Base-by-base conservation (phyloP, 768 basidiomycete species). In the Mycena floridula region DNA sequence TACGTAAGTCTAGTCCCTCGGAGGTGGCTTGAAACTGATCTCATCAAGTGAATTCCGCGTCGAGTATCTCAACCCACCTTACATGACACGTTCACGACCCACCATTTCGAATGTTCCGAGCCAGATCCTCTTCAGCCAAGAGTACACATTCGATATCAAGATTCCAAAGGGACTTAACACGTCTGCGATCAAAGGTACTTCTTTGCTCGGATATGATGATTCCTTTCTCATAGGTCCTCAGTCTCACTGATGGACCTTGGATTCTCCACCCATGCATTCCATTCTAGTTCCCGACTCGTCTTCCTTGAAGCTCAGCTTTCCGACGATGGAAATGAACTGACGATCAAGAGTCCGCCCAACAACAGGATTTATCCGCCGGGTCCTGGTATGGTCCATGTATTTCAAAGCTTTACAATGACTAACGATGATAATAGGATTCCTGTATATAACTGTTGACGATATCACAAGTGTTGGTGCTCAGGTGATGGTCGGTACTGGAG, bases 241-340 rank as follows among this genome's bases (percentile, higher is more conserved):
- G 50, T 48, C 15, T 30, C 50, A 9, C 32, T 51, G 24, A 59
- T 61, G 56, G 59, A 61, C 42, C 55, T 61, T 26, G 59, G 59
- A 21, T 61, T 58, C 48, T 53, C 56, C 18, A 52, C 51, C 32
- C 60, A 61, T 47, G 47, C 42, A 13, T 25, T 36, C 50, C 59
- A 61, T 46, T 24, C 38, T 35, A 42, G 44, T 35, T 42, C 41
- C 37, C 50, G 50, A 12, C 37, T 48, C 8, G 50, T 51, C 37
- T 32, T 40, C 24, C 46, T 51, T 18, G 46, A 44, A 13, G 37
- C 36, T 28, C 40, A 30, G 9, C 42, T 51, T 15, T 40, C 37
- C 8, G 25, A 26, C 15, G 46, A 44, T 21, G 43, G 40, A 18
- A 38, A 48, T 32, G 42, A 25, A n/a, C 37, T 51, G 22, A 47